Base-by-base conservation (phyloP, 116 monocot genomes). In the Posidonia oceanica region DNA sequence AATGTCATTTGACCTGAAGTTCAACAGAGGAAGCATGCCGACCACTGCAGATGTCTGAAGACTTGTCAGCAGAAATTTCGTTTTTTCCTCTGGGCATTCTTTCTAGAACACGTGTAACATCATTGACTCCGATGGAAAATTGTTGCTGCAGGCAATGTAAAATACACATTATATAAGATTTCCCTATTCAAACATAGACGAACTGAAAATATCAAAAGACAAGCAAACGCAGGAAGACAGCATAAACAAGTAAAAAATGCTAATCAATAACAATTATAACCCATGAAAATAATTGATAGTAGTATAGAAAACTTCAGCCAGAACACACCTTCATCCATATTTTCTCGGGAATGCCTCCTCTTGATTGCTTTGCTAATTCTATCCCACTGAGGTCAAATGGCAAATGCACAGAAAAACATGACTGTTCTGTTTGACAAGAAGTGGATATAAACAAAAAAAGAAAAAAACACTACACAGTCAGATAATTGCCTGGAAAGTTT, bases 91-190 rank as follows among this genome's bases (percentile, higher is more conserved):
- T 63, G 53, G 83, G 82, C 94, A 94, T 94, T 74, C 94, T 82
- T 82, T 94, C 94, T 14, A 94, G 84, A 65, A 83, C 82, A 10
- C 94, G 78, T 10, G 94, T 91, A 6, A 91, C 91, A 42, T 94
- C 94, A 72, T 91, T 94, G 41, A 91, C 83, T 15, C 94, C 94
- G 39, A 94, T 73, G 29, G 88, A 83, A 72, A 94, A 94, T 67
- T 91, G 94, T 81, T 82, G 84, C 94, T 91, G 68, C 81, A 84
- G 15, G 4, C 10, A 3, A 67, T 23, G 60, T 23, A 44, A 20
- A 5, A 71, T 5, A 44, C 39, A 37, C 0, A 23, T 48, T 39
- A 36, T 36, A 12, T 48, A 29, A 29, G 48, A 48, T 4, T 48
- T 48, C 2, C 48, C 48, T 48, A 12, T 48, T 48, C 48, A 10